A percentile compares a stretch with the other conserved stretches of the same genome.
Evolutionary conservation across 331 rosid genomes (phyloP).

Genomic region (Arachis monticola): DNA sequence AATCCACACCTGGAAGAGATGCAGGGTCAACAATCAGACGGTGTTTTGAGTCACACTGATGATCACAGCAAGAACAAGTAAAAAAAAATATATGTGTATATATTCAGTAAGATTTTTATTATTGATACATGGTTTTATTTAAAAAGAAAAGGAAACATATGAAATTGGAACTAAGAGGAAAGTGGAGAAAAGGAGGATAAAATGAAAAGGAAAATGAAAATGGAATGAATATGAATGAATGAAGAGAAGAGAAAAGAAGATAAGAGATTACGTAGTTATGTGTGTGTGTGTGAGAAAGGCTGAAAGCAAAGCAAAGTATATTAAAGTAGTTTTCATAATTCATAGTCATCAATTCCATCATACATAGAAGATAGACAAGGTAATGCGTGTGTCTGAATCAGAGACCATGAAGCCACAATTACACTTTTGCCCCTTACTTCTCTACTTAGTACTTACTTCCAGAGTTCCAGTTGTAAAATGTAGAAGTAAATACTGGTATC

Average conservation of each 20-base stretch:
- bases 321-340: background rate
- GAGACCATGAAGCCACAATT: background rate
- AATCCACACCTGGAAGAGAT: slow-evolving; percentile 4
- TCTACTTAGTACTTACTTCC: background rate
- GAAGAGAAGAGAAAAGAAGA: background rate
- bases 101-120: background rate
- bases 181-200: background rate
- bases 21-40: background rate
- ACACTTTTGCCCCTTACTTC: background rate
- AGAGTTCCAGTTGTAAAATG: background rate
- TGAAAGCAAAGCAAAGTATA: background rate
- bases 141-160: background rate
- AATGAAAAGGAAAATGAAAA: background rate
- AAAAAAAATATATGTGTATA: no score
- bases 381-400: background rate
- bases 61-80: background rate
- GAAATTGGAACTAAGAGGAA: background rate
- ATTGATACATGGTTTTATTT: background rate
- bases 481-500: no score
- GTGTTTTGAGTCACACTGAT: background rate
- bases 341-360: background rate
- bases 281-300: background rate
- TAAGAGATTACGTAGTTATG: background rate
- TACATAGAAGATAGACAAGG: background rate
- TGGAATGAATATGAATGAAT: background rate